Percentiles rank a stretch among this genome's conserved stretches.
phyloP scores from a whole-genome alignment of 2,329 filamentous ascomycete species.

The Diplodia corticola region DNA sequence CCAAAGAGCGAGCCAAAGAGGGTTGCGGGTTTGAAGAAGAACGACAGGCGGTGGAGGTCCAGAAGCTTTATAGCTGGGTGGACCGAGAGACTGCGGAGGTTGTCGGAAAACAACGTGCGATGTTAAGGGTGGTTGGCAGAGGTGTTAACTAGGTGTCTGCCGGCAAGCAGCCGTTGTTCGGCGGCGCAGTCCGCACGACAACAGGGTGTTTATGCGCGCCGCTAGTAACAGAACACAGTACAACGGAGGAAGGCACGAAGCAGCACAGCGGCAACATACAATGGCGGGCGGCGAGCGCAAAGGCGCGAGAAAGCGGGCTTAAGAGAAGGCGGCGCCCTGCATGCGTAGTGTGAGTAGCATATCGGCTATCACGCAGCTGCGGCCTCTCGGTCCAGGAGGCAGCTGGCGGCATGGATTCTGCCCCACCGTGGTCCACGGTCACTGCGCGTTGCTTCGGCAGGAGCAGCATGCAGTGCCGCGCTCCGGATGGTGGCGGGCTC shows the following conservation, averaged over 20 bases:
- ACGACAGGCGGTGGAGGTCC: neutral
- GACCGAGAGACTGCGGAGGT: neutral
- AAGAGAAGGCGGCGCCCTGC: slow-evolving; percentile 2
- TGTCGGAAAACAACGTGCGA: neutral
- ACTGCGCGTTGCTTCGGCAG: neutral
- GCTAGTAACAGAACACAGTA: neutral
- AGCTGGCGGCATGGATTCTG: neutral
- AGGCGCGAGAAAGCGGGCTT: neutral
- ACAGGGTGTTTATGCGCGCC: neutral
- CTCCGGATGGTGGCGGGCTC: neutral
- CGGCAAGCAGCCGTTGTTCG: neutral
- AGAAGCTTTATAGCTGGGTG: no score
- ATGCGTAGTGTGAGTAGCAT: neutral
- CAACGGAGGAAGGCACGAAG: neutral
- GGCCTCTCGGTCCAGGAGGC: neutral
- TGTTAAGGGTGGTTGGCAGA: neutral
- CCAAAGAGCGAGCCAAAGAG: neutral
- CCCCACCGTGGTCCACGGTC: neutral
- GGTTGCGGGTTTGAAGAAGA: neutral
- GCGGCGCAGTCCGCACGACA: neutral
- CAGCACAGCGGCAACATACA: neutral
- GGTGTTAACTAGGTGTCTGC: no score
- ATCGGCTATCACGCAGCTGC: neutral
- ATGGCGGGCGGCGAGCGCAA: neutral
- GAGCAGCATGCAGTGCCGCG: neutral